Evolutionary conservation across 257 asterid genomes (phyloP).

Genomic region (Solanum verrucosum): DNA sequence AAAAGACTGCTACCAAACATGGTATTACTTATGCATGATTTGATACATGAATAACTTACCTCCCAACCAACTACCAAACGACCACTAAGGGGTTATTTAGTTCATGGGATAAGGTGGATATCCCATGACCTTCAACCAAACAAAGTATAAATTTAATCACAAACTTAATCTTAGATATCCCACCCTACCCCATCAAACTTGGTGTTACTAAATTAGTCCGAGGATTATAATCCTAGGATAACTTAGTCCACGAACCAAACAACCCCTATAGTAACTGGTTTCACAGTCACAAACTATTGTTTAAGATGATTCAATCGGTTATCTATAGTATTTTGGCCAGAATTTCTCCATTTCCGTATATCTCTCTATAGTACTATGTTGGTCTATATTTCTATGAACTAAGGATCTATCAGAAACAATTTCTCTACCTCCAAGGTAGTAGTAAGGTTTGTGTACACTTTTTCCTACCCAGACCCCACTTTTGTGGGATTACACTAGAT

Average conservation of each 20-base stretch:
- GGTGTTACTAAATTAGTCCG: not conserved
- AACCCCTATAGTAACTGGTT: not conserved
- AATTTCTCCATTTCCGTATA: not conserved
- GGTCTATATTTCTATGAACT: rapidly evolving
- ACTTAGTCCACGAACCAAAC: not conserved
- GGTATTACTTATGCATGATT: not conserved
- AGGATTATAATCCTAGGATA: not conserved
- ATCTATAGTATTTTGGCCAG: not conserved
- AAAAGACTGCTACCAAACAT: not conserved
- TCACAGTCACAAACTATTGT: not conserved
- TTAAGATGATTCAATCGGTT: not conserved
- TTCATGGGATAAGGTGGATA: not conserved
- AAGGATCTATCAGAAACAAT: not conserved
- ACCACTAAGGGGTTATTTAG: not conserved
- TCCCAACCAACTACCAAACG: not conserved
- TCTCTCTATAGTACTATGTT: not conserved
- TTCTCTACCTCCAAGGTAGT: no score
- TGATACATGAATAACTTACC: not conserved
- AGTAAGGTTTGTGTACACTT: no score
- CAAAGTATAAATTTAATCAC: not conserved
- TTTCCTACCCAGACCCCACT: no score
- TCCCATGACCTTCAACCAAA: not conserved
- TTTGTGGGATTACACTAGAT: not conserved
- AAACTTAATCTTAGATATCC: not conserved
- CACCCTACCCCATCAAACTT: not conserved